Base-by-base conservation (phyloP, 1,139 yeast genomes). In the Hemisphaericaspora xylofermentans region DNA sequence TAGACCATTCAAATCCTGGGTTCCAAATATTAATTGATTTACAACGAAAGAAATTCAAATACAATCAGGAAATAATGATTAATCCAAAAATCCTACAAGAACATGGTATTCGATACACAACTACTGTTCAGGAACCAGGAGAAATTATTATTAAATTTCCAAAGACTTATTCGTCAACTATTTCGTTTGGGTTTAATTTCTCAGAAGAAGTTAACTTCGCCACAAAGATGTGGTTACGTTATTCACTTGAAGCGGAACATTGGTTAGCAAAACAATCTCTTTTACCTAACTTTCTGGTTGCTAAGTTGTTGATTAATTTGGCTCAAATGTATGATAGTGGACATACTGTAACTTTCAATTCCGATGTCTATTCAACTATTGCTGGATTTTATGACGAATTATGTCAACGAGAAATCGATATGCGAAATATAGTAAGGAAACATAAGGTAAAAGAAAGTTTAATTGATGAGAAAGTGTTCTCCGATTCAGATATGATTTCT, bases 91-190 rank as follows among this genome's bases (percentile, higher is more conserved):
- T 66, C 18, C 57, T 84, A n/a, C 49, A 53, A n/a, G 58, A 63
- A 19, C 52, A 68, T 35, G 82, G 80, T 0, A 80, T 84, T 16
- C 62, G 56, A 6, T 74, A 65, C 27, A 64, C 68, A 35, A 69
- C 74, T 6, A 61, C 77, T 0, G 53, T 71, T 12, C 89, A 84
- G 56, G 66, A 64, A 28, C 80, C 84, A 0, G 87, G 88, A 0
- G 85, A 84, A 36, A 69, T 71, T 44, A 61, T 84, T 4, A 61
- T 83, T 39, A 79, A 74, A 42, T 80, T 64, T 45, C 88, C 89
- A 0, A 69, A 71, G 43, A 56, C 78, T 1, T 82, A 77, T 53
- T 64, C 80, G 0, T 60, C 79, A 9, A 61, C 62, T 3, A 54
- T 80, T 3, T 77, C 84, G 0, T 57, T 77, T 24, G 88, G 88